Conservation (phyloP, 805 yeast species). For the Wickerhamiella parazyma region DNA sequence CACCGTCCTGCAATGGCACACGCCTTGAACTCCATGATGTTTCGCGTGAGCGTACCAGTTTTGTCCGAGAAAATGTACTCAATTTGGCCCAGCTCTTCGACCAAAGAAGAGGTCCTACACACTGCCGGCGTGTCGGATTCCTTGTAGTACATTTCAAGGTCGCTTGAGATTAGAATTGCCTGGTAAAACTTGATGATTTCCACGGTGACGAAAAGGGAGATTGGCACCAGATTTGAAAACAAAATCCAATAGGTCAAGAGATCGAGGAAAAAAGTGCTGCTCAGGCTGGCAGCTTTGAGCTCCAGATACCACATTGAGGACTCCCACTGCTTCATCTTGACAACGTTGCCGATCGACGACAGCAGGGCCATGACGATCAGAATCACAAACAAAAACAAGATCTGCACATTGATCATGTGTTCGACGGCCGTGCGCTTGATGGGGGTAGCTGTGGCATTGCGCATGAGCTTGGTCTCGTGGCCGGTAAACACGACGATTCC, state of each 20-base stretch:
- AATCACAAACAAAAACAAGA: conserved; percentile 72
- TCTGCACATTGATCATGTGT: conserved; percentile 84
- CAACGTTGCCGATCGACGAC: conserved; percentile 79
- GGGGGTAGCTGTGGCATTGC: conserved; percentile 98
- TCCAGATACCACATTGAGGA: conserved; percentile 48
- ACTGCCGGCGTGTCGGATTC: conserved; percentile 87
- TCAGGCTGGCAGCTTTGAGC: conserved; percentile 54
- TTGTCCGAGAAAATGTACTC: conserved; percentile 93
- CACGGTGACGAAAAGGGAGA: conserved; percentile 88
- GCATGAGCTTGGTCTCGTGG: conserved; percentile 94
- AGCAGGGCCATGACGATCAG: conserved; percentile 62
- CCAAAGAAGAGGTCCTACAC: conserved; percentile 87
- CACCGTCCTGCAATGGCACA: conserved; percentile 88
- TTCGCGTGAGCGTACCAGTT: conserved; percentile 92
- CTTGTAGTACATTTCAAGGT: conserved; percentile 81
- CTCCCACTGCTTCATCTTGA: conserved; percentile 45
- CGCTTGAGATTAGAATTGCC: conserved; percentile 86
- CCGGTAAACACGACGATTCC: conserved; percentile 94
- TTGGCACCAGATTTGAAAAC: conserved; percentile 94
- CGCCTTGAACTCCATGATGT: conserved; percentile 91
- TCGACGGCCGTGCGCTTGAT: conserved; percentile 95
- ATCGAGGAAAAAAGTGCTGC: conserved; percentile 67
- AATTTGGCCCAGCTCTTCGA: conserved; percentile 94
- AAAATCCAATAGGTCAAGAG: conserved; percentile 90
- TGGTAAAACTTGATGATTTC: conserved; percentile 92